Conservation (phyloP, 106 monocot species). For the Platanthera guangdongensis region DNA sequence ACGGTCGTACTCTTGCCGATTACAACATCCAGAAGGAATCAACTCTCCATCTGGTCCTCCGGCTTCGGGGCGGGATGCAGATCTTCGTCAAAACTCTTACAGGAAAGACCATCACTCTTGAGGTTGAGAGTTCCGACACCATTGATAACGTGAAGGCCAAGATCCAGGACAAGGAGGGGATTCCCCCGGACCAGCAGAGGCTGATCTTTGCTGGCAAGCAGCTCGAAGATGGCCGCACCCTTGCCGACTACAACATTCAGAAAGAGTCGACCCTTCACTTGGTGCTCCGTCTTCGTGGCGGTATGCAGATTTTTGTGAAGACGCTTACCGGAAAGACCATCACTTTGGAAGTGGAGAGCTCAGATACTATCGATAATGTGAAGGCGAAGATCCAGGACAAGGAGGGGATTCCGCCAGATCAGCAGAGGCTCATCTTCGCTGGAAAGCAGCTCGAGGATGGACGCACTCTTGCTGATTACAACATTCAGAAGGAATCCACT, state of each 20-base stretch:
- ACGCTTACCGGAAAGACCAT: constrained; percentile 2
- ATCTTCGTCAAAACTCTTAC: no score
- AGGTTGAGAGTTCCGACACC: no score
- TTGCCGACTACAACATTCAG: constrained; percentile 1
- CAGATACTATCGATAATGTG: no score
- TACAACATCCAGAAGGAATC: constrained; percentile 10
- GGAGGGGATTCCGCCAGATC: no score
- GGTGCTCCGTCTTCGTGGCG: constrained; percentile 1
- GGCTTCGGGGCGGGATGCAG: neutral
- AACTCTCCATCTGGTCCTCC: neutral
- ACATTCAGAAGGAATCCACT: constrained; percentile 5
- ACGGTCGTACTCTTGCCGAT: constrained; percentile 4
- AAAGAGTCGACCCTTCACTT: constrained; percentile 3
- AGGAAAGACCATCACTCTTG: no score
- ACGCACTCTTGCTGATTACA: neutral
- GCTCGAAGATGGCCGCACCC: constrained; percentile 6
- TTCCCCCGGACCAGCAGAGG: constrained; percentile 3
- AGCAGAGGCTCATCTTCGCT: neutral
- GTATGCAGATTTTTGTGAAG: constrained; percentile 7
- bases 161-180: constrained; percentile 2
- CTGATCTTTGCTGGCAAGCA: constrained; percentile 7
- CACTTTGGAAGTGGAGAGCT: neutral
- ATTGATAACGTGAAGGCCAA: neutral
- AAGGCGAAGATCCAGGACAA: no score
- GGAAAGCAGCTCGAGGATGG: constrained; percentile 1